phyloP scores from a whole-genome alignment of 345 rosid species.

The Lepidium sativum region DNA sequence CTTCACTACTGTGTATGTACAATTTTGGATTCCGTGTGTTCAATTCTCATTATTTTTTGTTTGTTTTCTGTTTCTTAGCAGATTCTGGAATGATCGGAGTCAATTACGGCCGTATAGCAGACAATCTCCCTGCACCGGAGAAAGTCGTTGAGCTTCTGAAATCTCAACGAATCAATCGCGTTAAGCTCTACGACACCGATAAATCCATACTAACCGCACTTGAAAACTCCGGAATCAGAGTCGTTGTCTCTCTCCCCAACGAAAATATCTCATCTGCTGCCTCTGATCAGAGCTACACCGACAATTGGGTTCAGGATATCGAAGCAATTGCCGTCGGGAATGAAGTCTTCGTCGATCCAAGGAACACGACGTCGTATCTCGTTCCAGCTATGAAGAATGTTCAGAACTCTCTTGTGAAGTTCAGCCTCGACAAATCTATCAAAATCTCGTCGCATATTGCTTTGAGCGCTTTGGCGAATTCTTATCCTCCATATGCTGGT shows the following conservation, averaged over 20 bases:
- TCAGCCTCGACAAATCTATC: conserved; percentile 39
- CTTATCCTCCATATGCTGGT: conserved; percentile 86
- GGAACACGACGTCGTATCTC: conserved; percentile 53
- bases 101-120: conserved; percentile 77
- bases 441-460: conserved; percentile 79
- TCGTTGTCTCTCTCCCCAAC: conserved; percentile 71
- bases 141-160: conserved; percentile 67
- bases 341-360: conserved; percentile 76
- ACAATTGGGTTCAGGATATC: conserved; percentile 70
- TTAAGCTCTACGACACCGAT: conserved; percentile 77
- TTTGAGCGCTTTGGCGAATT: conserved; percentile 47
- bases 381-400: conserved; percentile 83
- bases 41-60: background rate
- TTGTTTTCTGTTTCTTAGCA: conserved; percentile 6
- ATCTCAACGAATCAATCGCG: conserved; percentile 43
- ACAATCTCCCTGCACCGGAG: conserved; percentile 58
- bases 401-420: conserved; percentile 48
- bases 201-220: conserved; percentile 57
- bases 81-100: conserved; percentile 60
- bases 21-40: background rate
- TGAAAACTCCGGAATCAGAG: conserved; percentile 50
- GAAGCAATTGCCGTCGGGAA: conserved; percentile 87
- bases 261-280: conserved; percentile 68
- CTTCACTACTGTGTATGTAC: conserved; percentile 6
- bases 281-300: conserved; percentile 58